A percentile compares a stretch with the other conserved stretches of the same genome.
These are phyloP conservation scores for Pharnaceum exiguum DNA, from an alignment of 148 eudicot species.

Conservation along the genomic window DNA sequence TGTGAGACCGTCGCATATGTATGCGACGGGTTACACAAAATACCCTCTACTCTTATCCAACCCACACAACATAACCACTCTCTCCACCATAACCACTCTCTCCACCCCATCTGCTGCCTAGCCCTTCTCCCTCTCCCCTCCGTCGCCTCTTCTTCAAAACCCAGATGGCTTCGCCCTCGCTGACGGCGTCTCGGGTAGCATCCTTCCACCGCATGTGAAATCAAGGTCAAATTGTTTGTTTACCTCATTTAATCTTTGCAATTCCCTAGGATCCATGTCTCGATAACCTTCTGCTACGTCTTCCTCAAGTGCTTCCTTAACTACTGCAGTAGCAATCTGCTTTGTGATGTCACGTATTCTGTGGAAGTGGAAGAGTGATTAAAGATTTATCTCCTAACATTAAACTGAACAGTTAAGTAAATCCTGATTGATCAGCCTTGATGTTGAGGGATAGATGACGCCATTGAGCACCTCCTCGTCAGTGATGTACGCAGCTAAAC, in stretches of 20 bases:
- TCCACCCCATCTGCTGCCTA: too few relatives aligned
- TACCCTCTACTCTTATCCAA: too few relatives aligned
- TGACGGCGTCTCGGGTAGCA: neutral
- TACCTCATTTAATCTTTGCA: constrained; percentile 68
- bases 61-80: too few relatives aligned
- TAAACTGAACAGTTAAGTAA: neutral
- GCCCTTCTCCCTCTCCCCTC: too few relatives aligned
- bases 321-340: constrained; percentile 87
- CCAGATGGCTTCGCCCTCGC: too few relatives aligned
- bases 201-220: neutral
- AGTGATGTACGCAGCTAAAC: constrained; percentile 89
- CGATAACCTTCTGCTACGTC: constrained; percentile 97
- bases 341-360: constrained; percentile 97
- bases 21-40: too few relatives aligned
- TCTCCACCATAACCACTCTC: too few relatives aligned
- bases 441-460: constrained; percentile 77
- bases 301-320: constrained; percentile 86
- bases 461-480: constrained; percentile 84
- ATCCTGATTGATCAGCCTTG: constrained; percentile 44
- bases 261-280: constrained; percentile 82
- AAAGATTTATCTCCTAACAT: neutral
- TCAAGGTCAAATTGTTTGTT: neutral
- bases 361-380: constrained; percentile 16
- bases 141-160: too few relatives aligned
- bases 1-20: too few relatives aligned